Base-by-base conservation (phyloP, 805 yeast genomes). In the Osmozyma mogii region DNA sequence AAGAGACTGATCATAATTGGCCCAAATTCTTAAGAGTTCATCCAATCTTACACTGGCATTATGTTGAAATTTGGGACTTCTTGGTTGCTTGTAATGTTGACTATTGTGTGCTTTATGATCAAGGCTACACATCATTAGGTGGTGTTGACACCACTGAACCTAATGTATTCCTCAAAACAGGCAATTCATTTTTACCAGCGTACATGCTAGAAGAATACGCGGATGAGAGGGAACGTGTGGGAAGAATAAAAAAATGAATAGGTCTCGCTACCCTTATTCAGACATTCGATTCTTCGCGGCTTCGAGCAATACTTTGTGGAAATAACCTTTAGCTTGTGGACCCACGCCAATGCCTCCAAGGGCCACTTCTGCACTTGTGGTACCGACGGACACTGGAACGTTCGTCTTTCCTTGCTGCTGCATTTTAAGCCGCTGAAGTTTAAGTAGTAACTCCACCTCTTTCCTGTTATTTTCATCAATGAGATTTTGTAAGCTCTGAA, bases 41-140 rank as follows among this genome's bases (percentile, higher is more conserved):
- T 46, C 97, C 98, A 0, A 75, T 92, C 5, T 63, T 92, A 24
- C 83, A 83, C 32, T 92, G 97, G 97, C 72, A 71, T 23, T 81
- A 84, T 42, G 68, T 70, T 13, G 84, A 87, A 34, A 67, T 92
- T 3, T 92, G 98, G 98, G 73, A 74, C 40, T 88, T 89, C 47
- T 54, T 89, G 28, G 55, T 75, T 13, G 69, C 58, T 14, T 59
- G 74, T 13, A 49, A 66, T n/a, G 66, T 79, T 24, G 67, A 68
- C 3, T 87, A 89, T 50, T 89, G 97, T 50, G 44, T 49, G 2
- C 57, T 92, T 32, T 92, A 92, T 47, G 94, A 82, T 41, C 32
- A 43, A 21, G 98, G 98, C 0, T 92, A 80, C 47, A 88, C 98
- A 1, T 84, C 95, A 1, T 55, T 92, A 12, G 98, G 98, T 3